These are phyloP conservation scores for Vararia minispora DNA, from an alignment of 768 basidiomycete species.

Conservation along the genomic window DNA sequence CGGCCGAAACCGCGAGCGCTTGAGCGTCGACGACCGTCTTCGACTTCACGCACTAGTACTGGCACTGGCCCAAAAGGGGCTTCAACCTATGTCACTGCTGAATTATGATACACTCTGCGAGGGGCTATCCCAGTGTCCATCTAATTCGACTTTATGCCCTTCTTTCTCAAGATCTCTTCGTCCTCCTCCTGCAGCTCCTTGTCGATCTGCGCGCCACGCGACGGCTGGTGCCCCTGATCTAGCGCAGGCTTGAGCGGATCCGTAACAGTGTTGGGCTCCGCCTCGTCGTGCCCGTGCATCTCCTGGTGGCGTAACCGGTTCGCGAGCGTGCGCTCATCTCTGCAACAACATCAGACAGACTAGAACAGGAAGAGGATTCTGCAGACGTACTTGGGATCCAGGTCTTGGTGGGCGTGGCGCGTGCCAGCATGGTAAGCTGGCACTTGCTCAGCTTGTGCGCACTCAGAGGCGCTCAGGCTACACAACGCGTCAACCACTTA, in stretches of 20 bases:
- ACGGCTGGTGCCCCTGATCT: conserved; percentile 47
- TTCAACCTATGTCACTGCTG: no score
- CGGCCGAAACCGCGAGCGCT: no score
- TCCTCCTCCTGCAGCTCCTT: conserved; percentile 44
- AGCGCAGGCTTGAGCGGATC: conserved; percentile 40
- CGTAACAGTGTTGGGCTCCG: conserved; percentile 19
- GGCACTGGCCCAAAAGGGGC: no score
- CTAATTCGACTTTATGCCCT: no score
- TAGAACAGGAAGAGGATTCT: not conserved
- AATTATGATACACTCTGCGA: no score
- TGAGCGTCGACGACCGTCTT: no score
- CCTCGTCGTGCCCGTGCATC: conserved; percentile 21
- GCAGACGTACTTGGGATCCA: conserved; percentile 28
- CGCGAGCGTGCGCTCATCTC: conserved; percentile 33
- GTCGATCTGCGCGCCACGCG: conserved; percentile 47
- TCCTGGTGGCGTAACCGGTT: conserved; percentile 23
- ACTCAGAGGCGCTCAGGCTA: not conserved
- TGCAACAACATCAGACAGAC: conserved; percentile 11
- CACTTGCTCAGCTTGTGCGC: not conserved
- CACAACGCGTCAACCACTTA: conserved; percentile 6
- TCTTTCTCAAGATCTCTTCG: conserved; percentile 32
- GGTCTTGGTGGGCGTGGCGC: conserved; percentile 26
- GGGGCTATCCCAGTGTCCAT: no score
- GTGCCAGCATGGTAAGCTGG: conserved; percentile 21
- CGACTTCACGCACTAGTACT: no score